Conservation (phyloP, 352 stramenopile genomes). For the Pythium phragmitis region DNA sequence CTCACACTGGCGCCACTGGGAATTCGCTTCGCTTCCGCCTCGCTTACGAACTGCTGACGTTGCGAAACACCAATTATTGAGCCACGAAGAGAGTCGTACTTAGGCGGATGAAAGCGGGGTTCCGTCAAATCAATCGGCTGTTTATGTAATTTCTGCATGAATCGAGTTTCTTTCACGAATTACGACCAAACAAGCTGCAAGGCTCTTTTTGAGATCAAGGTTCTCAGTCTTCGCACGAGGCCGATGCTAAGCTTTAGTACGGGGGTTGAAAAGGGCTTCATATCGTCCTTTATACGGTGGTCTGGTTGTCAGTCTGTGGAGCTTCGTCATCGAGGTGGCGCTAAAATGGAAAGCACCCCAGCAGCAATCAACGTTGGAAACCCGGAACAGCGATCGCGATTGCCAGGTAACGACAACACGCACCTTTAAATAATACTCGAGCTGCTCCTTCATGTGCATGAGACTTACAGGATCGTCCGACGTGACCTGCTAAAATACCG, state of each 20-base stretch:
- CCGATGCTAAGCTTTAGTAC: not conserved
- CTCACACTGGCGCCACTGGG: no score
- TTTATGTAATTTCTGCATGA: constrained; percentile 4
- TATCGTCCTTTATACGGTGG: constrained; percentile 13
- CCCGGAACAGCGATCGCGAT: not conserved
- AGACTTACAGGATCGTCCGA: constrained; percentile 59
- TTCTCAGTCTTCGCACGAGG: not conserved
- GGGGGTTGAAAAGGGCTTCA: constrained; percentile 3
- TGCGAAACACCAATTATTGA: not conserved
- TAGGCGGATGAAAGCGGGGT: constrained; percentile 2
- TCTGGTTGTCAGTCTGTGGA: constrained; percentile 23
- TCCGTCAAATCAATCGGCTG: not conserved
- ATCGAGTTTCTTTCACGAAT: constrained; percentile 1
- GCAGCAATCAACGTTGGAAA: not conserved
- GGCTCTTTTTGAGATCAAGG: not conserved
- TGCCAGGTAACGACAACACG: not conserved
- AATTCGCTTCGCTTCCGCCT: not conserved
- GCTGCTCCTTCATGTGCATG: constrained; percentile 71
- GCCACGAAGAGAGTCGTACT: constrained; percentile 3
- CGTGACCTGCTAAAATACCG: constrained; percentile 33
- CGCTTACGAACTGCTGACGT: constrained; percentile 11
- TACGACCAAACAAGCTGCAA: constrained; percentile 2
- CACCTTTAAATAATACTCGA: constrained; percentile 89
- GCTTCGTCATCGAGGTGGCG: constrained; percentile 25
- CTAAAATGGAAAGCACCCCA: constrained; percentile 1